These are phyloP conservation scores for Naumovozyma baii DNA, from an alignment of 805 yeast species.

Conservation along the genomic window DNA sequence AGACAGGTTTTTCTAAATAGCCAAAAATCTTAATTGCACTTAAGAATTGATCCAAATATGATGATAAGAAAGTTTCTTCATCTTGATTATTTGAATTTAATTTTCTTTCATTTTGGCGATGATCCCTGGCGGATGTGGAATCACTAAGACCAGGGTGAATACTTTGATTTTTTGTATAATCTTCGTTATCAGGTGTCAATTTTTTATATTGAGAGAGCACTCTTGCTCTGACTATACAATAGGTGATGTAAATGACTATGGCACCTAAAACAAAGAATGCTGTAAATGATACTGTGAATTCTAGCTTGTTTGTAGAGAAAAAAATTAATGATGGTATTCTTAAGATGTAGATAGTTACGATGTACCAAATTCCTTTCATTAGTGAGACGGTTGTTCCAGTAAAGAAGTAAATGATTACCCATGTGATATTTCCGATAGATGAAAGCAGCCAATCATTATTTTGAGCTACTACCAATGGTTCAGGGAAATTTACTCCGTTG, in stretches of 20 bases:
- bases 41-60: conserved; percentile 80
- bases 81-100: conserved; percentile 4
- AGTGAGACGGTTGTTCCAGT: not conserved
- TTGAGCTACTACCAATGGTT: not conserved
- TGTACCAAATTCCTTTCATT: conserved; percentile 2
- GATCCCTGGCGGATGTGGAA: not conserved
- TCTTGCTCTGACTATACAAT: conserved; percentile 15
- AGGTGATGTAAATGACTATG: conserved; percentile 10
- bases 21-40: conserved; percentile 92
- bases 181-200: conserved; percentile 11
- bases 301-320: conserved; percentile 9
- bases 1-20: conserved; percentile 79
- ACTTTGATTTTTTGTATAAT: not conserved
- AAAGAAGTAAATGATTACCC: conserved; percentile 1
- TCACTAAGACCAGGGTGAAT: not conserved
- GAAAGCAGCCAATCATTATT: conserved; percentile 1
- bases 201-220: conserved; percentile 23
- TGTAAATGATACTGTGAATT: conserved; percentile 15
- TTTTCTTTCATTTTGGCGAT: conserved; percentile 1
- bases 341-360: conserved; percentile 9
- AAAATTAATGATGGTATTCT: conserved; percentile 13
- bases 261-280: conserved; percentile 8
- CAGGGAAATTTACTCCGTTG: not conserved
- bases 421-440: conserved; percentile 1
- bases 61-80: conserved; percentile 32